phyloP scores from a whole-genome alignment of 2,329 filamentous ascomycete genomes.

The Parascedosporium putredinis region DNA sequence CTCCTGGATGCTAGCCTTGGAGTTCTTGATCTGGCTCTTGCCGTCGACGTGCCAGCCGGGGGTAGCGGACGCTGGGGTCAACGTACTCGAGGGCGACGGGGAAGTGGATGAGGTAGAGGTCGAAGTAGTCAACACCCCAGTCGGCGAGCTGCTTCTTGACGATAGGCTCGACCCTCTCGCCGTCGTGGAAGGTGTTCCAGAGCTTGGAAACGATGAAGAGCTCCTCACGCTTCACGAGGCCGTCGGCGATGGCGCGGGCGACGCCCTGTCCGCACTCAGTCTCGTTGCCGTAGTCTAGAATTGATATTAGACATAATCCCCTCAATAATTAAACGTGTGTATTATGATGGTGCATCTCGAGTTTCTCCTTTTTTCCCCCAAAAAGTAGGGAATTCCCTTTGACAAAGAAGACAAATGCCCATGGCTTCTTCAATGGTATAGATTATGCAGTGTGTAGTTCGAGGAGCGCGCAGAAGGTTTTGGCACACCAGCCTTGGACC shows the following conservation, averaged over 20 bases:
- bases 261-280: slow-evolving; percentile 67
- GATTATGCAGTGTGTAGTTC: no score
- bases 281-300: slow-evolving; percentile 71
- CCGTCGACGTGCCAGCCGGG: slow-evolving; percentile 65
- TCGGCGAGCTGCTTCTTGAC: slow-evolving; percentile 66
- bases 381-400: no score
- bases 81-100: slow-evolving; percentile 79
- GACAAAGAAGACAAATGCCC: no score
- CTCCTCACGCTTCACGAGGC: slow-evolving; percentile 56
- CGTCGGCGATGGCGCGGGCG: slow-evolving; percentile 67
- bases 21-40: slow-evolving; percentile 47
- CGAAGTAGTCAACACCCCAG: slow-evolving; percentile 82
- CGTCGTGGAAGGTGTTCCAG: slow-evolving; percentile 86
- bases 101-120: slow-evolving; percentile 85
- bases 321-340: no score
- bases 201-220: slow-evolving; percentile 91
- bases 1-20: slow-evolving; percentile 65
- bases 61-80: slow-evolving; percentile 68
- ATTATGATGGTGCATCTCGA: no score
- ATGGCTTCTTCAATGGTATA: no score
- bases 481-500: not conserved
- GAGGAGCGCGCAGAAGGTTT: no score
- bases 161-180: slow-evolving; percentile 65
- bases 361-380: no score
- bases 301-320: not conserved